Percentiles rank a stretch among this genome's conserved stretches.
Evolutionary conservation across 495 filamentous ascomycete species (phyloP).

Genomic region (Barbatosphaeria neglecta): DNA sequence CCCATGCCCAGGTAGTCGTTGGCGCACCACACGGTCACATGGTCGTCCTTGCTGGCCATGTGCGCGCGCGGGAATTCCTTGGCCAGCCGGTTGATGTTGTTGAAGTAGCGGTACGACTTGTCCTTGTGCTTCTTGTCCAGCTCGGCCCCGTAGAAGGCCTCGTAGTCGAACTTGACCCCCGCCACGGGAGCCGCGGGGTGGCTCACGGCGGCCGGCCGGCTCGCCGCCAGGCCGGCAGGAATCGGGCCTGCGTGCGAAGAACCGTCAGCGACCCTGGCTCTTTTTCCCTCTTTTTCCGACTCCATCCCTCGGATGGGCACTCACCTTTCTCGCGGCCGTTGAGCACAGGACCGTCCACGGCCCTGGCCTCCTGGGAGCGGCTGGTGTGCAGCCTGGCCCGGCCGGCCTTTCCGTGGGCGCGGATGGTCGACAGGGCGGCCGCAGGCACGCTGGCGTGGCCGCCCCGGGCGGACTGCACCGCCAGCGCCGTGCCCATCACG

Average conservation of each 20-base stretch:
- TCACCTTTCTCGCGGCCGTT: conserved; percentile 47
- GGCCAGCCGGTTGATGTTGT: conserved; percentile 98
- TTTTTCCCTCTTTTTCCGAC: no score
- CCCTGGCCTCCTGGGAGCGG: conserved; percentile 55
- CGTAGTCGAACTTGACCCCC: conserved; percentile 64
- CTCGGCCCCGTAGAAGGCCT: conserved; percentile 77
- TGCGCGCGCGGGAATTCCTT: conserved; percentile 94
- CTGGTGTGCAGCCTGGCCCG: conserved; percentile 76
- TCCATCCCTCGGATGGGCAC: conserved; percentile 1
- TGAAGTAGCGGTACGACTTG: conserved; percentile 99
- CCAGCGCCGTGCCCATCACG: conserved; percentile 95
- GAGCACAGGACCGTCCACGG: conserved; percentile 53
- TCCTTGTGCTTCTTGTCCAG: conserved; percentile 99
- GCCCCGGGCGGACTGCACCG: conserved; percentile 61
- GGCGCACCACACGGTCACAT: conserved; percentile 98
- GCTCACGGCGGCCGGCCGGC: conserved; percentile 20
- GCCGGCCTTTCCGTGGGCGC: conserved; percentile 32
- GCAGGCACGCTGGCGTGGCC: conserved; percentile 28
- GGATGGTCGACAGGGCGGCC: conserved; percentile 31
- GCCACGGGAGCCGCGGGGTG: conserved; percentile 3
- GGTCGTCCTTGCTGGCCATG: conserved; percentile 70
- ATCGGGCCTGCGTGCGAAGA: conserved; percentile 18
- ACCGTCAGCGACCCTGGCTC: conserved; percentile 10
- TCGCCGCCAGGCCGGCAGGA: conserved; percentile 22
- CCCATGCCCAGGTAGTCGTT: conserved; percentile 99